Base-by-base conservation (phyloP, 2,329 filamentous ascomycete genomes). In the Pyrenochaeta sp. region DNA sequence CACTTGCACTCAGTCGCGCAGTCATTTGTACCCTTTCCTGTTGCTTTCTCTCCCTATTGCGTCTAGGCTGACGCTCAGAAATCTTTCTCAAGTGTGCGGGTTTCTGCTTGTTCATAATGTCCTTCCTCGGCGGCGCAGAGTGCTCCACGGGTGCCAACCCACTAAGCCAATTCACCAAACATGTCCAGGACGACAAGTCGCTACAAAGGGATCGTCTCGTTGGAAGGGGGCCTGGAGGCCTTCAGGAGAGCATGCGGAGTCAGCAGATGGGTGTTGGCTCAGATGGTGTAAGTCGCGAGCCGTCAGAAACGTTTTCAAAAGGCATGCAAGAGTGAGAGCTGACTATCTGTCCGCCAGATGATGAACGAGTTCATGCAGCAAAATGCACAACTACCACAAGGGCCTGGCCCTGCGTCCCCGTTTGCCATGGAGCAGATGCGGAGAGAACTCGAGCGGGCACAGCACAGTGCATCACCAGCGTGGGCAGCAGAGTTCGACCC, bases 121-220 rank as follows among this genome's bases (percentile, higher is more conserved):
- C 94, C 49, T 98, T 99, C 77, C 85, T 98, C 69, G 91, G 92
- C 78, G 93, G 94, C 67, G 90, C 94, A 67, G 95, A 98, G 81
- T 99, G 95, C 84, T 98, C 94, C 51, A 96, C 95, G 58, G 92
- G 91, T 62, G 92, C 90, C 72, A 99, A 99, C 78, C 95, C 96
- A 52, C 87, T 99, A 69, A 94, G 91, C 74, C 95, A 98, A 82
- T 96, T 99, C 77, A 92, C 93, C 61, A 99, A 99, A 79, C 93
- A 97, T 77, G 91, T 95, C 51, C 91, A 96, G 73, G 92, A 96
- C 83, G 95, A 99, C 81, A 96, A 93, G 79, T 95, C 91, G 52
- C 82, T 98, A 52, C 95, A 98, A 79, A 85, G 93, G 69, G 95
- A 99, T 77, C 87, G 95, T 54, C 82, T 98, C 57, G 88, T 91